A percentile compares a stretch with the other conserved stretches of the same genome.
These are phyloP conservation scores for Apiospora malaysiana DNA, from an alignment of 2,329 filamentous ascomycete genomes.

Conservation along the genomic window DNA sequence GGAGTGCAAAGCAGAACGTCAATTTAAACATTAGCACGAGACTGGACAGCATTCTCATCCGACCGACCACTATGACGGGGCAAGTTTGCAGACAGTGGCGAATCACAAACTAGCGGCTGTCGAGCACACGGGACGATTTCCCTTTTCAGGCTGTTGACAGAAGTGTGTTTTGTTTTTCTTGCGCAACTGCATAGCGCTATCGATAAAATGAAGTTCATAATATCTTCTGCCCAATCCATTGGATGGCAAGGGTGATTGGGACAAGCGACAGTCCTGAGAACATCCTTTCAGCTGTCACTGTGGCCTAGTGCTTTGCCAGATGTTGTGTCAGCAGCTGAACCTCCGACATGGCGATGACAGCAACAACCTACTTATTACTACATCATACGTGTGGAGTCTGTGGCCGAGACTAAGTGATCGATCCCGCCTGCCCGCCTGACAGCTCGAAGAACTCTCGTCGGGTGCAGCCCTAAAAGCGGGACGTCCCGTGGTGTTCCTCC, in stretches of 20 bases:
- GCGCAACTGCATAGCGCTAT: too few relatives aligned
- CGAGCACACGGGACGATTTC: not conserved
- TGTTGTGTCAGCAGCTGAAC: too few relatives aligned
- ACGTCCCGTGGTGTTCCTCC: constrained; percentile 15
- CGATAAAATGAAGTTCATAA: too few relatives aligned
- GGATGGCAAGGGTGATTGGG: not conserved
- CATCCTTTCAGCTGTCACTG: not conserved
- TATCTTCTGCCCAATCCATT: too few relatives aligned
- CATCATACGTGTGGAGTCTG: not conserved
- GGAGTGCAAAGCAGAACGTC: not conserved
- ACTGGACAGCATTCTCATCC: not conserved
- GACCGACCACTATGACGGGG: not conserved
- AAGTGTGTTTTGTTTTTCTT: not conserved
- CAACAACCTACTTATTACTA: not conserved
- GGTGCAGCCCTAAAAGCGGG: constrained; percentile 1
- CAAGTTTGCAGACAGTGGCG: not conserved
- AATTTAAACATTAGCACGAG: not conserved
- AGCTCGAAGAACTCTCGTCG: not conserved
- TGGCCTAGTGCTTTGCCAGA: not conserved
- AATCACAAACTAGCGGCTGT: not conserved
- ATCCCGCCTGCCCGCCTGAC: not conserved
- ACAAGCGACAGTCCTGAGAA: not conserved
- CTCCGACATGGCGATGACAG: too few relatives aligned
- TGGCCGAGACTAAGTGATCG: not conserved
- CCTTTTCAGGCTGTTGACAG: not conserved